Percentiles rank a stretch among this genome's conserved stretches.
Conservation (phyloP, 2,329 filamentous ascomycete genomes). For the Coniella lustricola region DNA sequence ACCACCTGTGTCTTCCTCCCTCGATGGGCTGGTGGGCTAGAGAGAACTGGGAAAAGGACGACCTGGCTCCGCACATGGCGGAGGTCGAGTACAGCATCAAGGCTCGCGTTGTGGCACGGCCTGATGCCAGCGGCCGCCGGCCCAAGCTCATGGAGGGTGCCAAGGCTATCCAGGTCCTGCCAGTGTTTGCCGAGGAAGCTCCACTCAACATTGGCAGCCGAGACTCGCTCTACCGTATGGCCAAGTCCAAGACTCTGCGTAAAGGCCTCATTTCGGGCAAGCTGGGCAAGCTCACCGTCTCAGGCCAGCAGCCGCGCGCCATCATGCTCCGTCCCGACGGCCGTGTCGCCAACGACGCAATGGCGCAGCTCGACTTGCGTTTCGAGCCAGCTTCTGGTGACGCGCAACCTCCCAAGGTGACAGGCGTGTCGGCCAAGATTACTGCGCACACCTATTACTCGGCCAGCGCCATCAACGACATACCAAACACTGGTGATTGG, state of each 20-base stretch:
- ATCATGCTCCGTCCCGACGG: conserved; percentile 45
- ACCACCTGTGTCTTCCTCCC: conserved; percentile 48
- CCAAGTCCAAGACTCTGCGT: conserved; percentile 45
- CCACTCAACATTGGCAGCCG: conserved; percentile 41
- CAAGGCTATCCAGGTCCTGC: conserved; percentile 46
- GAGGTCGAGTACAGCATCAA: conserved; percentile 46
- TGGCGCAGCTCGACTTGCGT: conserved; percentile 37
- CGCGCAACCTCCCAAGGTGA: conserved; percentile 40
- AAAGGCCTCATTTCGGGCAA: conserved; percentile 46
- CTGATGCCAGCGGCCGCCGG: conserved; percentile 15
- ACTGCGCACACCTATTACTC: conserved; percentile 47
- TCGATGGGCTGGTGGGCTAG: conserved; percentile 29
- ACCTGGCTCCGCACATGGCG: conserved; percentile 49
- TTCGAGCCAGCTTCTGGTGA: conserved; percentile 39
- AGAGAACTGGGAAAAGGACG: conserved; percentile 45
- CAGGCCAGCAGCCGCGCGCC: conserved; percentile 39
- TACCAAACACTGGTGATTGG: conserved; percentile 46
- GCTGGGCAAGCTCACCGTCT: conserved; percentile 41
- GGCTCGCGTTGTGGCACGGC: conserved; percentile 34
- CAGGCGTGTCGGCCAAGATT: conserved; percentile 43
- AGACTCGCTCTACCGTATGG: conserved; percentile 43
- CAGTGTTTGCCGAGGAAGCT: conserved; percentile 40
- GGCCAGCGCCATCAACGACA: conserved; percentile 34
- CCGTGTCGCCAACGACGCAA: conserved; percentile 33
- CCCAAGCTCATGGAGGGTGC: conserved; percentile 33